Evolutionary conservation across 306 rosid species (phyloP).

Genomic region (Quercus suber): DNA sequence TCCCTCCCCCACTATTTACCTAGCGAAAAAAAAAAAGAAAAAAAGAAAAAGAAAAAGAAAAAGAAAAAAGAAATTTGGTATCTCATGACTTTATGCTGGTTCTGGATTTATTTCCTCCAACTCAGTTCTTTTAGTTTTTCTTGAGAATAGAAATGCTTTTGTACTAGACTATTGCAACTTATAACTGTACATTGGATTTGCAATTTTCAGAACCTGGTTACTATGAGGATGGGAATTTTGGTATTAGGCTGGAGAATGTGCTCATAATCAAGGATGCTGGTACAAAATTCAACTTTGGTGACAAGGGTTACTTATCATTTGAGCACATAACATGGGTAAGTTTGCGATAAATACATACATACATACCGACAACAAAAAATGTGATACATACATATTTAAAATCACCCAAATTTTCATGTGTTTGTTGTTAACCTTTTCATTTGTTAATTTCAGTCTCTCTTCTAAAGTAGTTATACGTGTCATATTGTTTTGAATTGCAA

Average conservation of each 20-base stretch:
- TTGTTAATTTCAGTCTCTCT: neutral
- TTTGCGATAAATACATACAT: neutral
- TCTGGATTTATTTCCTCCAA: constrained; percentile 1
- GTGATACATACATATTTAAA: neutral
- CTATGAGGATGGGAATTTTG: constrained; percentile 89
- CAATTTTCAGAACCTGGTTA: constrained; percentile 86
- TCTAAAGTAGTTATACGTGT: neutral
- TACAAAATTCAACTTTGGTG: constrained; percentile 83
- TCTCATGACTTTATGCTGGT: neutral
- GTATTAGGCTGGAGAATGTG: constrained; percentile 98
- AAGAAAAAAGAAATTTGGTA: neutral
- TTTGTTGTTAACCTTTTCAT: neutral
- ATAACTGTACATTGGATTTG: constrained; percentile 17
- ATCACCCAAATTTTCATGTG: neutral
- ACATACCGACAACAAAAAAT: neutral
- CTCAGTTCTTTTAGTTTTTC: constrained; percentile 10
- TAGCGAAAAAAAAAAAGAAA: too few relatives aligned
- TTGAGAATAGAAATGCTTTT: neutral
- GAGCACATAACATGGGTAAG: constrained; percentile 98
- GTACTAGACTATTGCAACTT: neutral
- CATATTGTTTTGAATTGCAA: neutral
- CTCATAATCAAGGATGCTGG: constrained; percentile 77
- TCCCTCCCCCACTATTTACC: too few relatives aligned
- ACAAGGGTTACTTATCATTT: constrained; percentile 79
- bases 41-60: too few relatives aligned